Conservation (phyloP, 2,329 filamentous ascomycete genomes). For the Scedosporium aurantiacum region DNA sequence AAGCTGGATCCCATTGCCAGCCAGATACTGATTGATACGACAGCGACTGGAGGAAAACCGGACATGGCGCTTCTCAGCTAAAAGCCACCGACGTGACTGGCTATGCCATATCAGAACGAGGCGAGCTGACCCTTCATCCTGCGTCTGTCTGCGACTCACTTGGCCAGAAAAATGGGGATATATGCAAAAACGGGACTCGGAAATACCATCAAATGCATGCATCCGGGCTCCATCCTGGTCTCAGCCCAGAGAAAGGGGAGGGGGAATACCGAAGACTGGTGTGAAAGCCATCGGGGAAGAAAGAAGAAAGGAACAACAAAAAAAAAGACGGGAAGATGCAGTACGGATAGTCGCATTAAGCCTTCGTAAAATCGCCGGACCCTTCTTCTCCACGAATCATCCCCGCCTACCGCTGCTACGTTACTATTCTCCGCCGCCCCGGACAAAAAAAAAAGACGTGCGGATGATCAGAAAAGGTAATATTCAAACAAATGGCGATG, state of each 20-base stretch:
- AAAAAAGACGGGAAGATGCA: too few relatives aligned
- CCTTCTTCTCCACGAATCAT: conserved; percentile 5
- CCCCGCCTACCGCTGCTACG: conserved; percentile 10
- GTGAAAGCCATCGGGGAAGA: not conserved
- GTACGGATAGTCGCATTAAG: not conserved
- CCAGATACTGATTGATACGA: too few relatives aligned
- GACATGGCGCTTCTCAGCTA: not conserved
- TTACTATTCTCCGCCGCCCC: not conserved
- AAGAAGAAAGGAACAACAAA: too few relatives aligned
- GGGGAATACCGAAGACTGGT: not conserved
- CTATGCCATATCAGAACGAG: not conserved
- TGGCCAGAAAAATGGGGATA: too few relatives aligned
- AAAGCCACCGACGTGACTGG: not conserved
- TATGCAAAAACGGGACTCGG: too few relatives aligned
- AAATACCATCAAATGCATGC: not conserved
- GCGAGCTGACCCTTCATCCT: not conserved
- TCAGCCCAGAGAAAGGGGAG: not conserved
- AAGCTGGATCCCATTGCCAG: too few relatives aligned
- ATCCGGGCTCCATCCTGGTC: not conserved
- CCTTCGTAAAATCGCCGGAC: conserved; percentile 11
- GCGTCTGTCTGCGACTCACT: not conserved
- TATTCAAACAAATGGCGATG: not conserved
- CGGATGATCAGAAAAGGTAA: not conserved
- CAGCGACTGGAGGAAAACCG: too few relatives aligned
- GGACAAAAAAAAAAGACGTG: not conserved